These are phyloP conservation scores for Suillus subalutaceus DNA, from an alignment of 768 basidiomycete species.

Conservation along the genomic window DNA sequence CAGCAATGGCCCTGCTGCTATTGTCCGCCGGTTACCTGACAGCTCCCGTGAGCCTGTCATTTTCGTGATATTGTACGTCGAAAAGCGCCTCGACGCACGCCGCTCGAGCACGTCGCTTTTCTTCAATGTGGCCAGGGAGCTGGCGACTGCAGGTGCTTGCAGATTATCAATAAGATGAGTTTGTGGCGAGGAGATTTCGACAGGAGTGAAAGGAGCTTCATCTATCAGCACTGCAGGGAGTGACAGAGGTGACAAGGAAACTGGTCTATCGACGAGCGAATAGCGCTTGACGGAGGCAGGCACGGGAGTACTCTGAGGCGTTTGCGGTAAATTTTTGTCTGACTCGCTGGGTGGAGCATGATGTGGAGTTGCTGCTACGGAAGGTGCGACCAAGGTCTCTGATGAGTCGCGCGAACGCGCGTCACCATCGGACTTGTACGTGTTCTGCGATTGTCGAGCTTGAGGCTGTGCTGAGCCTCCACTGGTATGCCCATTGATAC, in stretches of 20 bases:
- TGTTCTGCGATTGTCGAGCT: slow-evolving; percentile 20
- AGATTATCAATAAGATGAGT: slow-evolving; percentile 41
- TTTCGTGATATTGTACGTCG: slow-evolving; percentile 91
- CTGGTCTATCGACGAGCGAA: slow-evolving; percentile 75
- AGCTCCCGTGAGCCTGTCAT: slow-evolving; percentile 74
- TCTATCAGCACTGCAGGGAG: slow-evolving; percentile 54
- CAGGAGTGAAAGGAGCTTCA: slow-evolving; percentile 30
- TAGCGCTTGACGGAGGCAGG: slow-evolving; percentile 78
- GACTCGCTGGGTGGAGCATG: slow-evolving; percentile 23
- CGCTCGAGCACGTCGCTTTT: slow-evolving; percentile 85
- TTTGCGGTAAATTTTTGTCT: slow-evolving; percentile 30
- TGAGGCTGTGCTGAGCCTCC: slow-evolving; percentile 17
- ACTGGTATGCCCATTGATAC: slow-evolving; percentile 18
- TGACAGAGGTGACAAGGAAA: slow-evolving; percentile 41
- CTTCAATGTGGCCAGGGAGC: slow-evolving; percentile 86
- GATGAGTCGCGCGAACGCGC: slow-evolving; percentile 10
- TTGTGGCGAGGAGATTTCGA: slow-evolving; percentile 26
- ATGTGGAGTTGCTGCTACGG: slow-evolving; percentile 11
- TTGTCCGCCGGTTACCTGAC: slow-evolving; percentile 64
- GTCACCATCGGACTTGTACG: slow-evolving; percentile 12
- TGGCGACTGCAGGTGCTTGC: slow-evolving; percentile 68
- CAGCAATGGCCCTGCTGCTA: slow-evolving; percentile 63
- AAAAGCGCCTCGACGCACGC: slow-evolving; percentile 94
- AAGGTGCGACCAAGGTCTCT: slow-evolving; percentile 14
- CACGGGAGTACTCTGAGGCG: slow-evolving; percentile 35